Evolutionary conservation across 352 stramenopile species (phyloP).

Genomic region (Lagenidium giganteum): DNA sequence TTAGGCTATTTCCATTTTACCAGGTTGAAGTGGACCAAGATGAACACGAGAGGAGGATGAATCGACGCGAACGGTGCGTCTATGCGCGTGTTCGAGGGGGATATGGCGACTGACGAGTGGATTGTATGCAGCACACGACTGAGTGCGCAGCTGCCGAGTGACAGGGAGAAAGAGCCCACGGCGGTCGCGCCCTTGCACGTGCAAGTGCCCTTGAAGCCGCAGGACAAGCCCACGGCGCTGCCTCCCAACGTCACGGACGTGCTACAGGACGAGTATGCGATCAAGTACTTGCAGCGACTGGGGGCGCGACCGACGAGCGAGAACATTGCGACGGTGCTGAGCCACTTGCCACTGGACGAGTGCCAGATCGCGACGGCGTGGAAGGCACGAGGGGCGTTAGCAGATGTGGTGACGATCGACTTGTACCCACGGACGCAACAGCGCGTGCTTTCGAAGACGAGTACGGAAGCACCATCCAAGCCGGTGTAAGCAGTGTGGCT

Average conservation of each 20-base stretch:
- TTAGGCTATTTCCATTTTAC: too few relatives aligned
- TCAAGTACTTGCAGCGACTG: slow-evolving; percentile 65
- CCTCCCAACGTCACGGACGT: slow-evolving; percentile 34
- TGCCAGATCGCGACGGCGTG: slow-evolving; percentile 53
- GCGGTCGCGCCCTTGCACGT: slow-evolving; percentile 45
- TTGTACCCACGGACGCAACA: slow-evolving; percentile 26
- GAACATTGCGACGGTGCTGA: slow-evolving; percentile 61
- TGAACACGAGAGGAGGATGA: slow-evolving; percentile 2
- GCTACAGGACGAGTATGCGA: slow-evolving; percentile 62
- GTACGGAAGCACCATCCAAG: too few relatives aligned
- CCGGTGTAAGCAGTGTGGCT: too few relatives aligned
- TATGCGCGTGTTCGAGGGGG: too few relatives aligned
- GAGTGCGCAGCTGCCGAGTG: slow-evolving; percentile 10
- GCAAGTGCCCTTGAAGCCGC: slow-evolving; percentile 44
- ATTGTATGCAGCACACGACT: too few relatives aligned
- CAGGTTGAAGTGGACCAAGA: too few relatives aligned
- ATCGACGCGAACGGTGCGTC: slow-evolving; percentile 15
- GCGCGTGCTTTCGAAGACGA: background rate
- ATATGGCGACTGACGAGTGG: too few relatives aligned
- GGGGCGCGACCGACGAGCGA: slow-evolving; percentile 35
- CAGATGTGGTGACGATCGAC: slow-evolving; percentile 48
- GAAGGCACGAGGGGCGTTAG: slow-evolving; percentile 49
- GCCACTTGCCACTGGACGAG: slow-evolving; percentile 55
- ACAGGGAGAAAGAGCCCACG: slow-evolving; percentile 17
- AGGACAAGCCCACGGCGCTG: slow-evolving; percentile 36